Base-by-base conservation (phyloP, 2,329 filamentous ascomycete genomes). In the Dactylellina sp. region DNA sequence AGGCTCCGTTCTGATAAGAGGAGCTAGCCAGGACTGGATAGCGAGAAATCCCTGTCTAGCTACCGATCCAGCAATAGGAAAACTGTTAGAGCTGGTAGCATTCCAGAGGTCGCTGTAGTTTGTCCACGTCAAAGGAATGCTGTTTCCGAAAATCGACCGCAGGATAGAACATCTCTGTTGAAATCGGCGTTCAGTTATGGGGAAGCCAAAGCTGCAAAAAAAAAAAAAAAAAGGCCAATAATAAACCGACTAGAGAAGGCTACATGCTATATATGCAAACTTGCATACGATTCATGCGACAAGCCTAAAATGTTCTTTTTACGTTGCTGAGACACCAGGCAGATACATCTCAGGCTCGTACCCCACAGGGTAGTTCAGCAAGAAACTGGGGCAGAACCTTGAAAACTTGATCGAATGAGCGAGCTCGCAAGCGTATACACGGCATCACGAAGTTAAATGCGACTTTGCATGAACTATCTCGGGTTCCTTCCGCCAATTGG, bases 1-100 rank as follows among this genome's bases (percentile, higher is more conserved):
- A 50, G 25, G 47, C 53, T 72, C 66, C 66, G 66, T 56, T 46
- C n/a, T 28, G 66, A 64, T 72, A 72, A 64, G 35, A 46, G 14
- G 24, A n/a, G 25, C 35, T 32, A 37, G 44, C 62, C 55, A 37
- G 62, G 62, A 59, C 55, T 71, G 49, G 64, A 47, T 55, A 71
- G 11, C 39, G 47, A 37, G 32, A 24, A 53, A 57, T 22, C 62
- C 42, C 12, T 39, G 40, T 40, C 28, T 4, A 5, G 42, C 52
- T 40, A 50, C 50, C 12, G 46, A 57, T 52, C 44, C 37, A 11
- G 44, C 44, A 52, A 9, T n/a, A 25, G 22, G 49, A 12, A 37
- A 2, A 7, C 46, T 62, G n/a, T 28, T 9, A 40, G 28, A 44
- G 32, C 50, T 49, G 28, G 28, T 32, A 56, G 16, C 65, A 71